These are phyloP conservation scores for Spergularia azorica DNA, from an alignment of 179 eudicot species.

Conservation along the genomic window DNA sequence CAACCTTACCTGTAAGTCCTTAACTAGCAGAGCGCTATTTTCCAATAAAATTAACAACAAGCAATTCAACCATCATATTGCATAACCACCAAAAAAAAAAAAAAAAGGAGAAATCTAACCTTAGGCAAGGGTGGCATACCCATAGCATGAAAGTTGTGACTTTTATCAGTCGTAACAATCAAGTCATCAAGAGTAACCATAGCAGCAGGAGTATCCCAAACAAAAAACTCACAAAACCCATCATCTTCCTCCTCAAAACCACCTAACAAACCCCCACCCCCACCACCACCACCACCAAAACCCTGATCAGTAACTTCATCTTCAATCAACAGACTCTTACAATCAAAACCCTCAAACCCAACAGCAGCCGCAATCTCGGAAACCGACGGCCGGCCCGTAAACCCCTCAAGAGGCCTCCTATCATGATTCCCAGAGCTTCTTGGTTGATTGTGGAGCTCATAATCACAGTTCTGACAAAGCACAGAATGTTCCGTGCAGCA, in stretches of 20 bases:
- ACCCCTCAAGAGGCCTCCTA: constrained; percentile 83
- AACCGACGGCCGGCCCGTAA: constrained; percentile 64
- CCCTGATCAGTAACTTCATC: background rate
- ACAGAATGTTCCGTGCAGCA: constrained; percentile 52
- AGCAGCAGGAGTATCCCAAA: constrained; percentile 73
- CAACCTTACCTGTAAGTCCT: too few relatives aligned
- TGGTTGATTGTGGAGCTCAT: constrained; percentile 45
- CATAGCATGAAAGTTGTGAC: constrained; percentile 61
- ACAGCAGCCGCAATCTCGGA: constrained; percentile 45
- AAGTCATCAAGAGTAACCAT: constrained; percentile 75
- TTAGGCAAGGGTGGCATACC: constrained; percentile 85
- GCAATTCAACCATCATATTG: background rate
- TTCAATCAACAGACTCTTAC: constrained; percentile 20
- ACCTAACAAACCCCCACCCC: constrained; percentile 17
- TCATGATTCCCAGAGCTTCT: constrained; percentile 39
- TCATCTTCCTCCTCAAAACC: constrained; percentile 29
- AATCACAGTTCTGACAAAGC: constrained; percentile 87
- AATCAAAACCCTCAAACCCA: constrained; percentile 66
- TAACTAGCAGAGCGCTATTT: too few relatives aligned
- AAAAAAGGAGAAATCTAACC: constrained; percentile 33
- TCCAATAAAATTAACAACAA: background rate
- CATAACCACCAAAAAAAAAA: too few relatives aligned
- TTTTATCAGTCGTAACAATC: constrained; percentile 45
- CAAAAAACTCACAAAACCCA: constrained; percentile 51
- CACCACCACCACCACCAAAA: constrained; percentile 10